Base-by-base conservation (phyloP, 176 grass and related monocot genomes). In the Pontederia crassipes region DNA sequence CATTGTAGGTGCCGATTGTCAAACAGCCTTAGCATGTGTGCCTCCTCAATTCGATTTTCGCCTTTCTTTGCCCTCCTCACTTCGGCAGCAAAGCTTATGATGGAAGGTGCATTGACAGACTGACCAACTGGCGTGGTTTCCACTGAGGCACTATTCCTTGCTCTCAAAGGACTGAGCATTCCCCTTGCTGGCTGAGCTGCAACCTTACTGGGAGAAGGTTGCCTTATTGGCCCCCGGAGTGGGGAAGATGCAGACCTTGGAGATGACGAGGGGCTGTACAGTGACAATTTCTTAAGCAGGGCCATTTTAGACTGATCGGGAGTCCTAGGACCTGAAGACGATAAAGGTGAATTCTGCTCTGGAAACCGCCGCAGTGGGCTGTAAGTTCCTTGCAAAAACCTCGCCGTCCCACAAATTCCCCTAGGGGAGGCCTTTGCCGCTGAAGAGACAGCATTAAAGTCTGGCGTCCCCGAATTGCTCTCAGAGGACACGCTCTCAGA, bases 311-410 rank as follows among this genome's bases (percentile, higher is more conserved):
- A 28, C 32, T 45, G 40, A 9, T 66, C 73, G 16, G 76, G 55
- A 17, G 77, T 76, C 32, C 54, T 64, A 46, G 70, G 61, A 58
- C 56, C 20, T 46, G 71, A 55, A 8, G 81, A 64, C 12, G 70
- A 59, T 48, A 80, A 74, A 2, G 65, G 80, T 7, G 83, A 55
- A 9, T 74, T 79, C 0, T 80, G 73, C 17, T 90, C 87, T 6
- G 91, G 84, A 52, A 88, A 83, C 15, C 87, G 72, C 40, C 84
- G 86, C 50, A 88, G 75, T 50, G 87, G 69, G 81, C 87, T 97
- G 74, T 92, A 86, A 2, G 84, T 89, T 49, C 89, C 88, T 76
- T 92, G 84, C 94, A 81, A 98, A 72, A 98, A 93, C 76, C 84
- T 88, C 12, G 94, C 94, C 2, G 94, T 87, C 26, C 92, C 84